Base-by-base conservation (phyloP, 352 stramenopile genomes). In the Thraustochytrium aureum region DNA sequence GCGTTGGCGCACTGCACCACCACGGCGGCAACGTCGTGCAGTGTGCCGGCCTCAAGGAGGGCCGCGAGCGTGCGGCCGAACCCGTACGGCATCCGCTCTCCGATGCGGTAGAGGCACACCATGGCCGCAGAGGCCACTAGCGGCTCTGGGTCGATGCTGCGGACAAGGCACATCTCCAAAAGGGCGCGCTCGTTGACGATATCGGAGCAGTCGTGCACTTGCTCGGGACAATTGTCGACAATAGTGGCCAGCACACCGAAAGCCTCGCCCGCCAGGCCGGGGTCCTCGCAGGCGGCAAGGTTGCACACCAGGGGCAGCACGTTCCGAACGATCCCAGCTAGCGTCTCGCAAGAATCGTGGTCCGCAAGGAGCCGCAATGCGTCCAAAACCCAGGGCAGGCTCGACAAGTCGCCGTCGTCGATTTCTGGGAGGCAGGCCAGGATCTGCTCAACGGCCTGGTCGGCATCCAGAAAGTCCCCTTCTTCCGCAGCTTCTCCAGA, bases 361-460 rank as follows among this genome's bases (percentile, higher is more conserved):
- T 79, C 69, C 37, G 32, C 69, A 5, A 79, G 69, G 20, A 79
- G 35, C 3, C 38, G 30, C 0, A 50, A 22, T 20, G 69, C 69
- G 30, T 62, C 54, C 0, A 79, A 38, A 6, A 79, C 17, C 69
- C 69, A 79, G 32, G 69, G 69, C 52, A 79, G 26, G 54, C 69
- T 79, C 26, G 69, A 73, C 14, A 79, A 30, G 12, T 79, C 69
- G 6, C 69, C 69, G 10, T 64, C 69, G 33, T 79, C 69, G 41
- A 79, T 79, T 37, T 79, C 69, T 4, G 69, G 50, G 12, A 79
- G 54, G 5, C 69, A 79, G 30, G 47, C 42, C 4, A 79, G 33
- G 17, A 79, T 79, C 69, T 79, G 69, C 32, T 79, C 69, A n/a
- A 79, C 54, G 20, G 69, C 69, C 43, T 79, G 69, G 52, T 79